Conservation (phyloP, 192 early-diverging fungal species). For the Phycomyces blakesleeanus region DNA sequence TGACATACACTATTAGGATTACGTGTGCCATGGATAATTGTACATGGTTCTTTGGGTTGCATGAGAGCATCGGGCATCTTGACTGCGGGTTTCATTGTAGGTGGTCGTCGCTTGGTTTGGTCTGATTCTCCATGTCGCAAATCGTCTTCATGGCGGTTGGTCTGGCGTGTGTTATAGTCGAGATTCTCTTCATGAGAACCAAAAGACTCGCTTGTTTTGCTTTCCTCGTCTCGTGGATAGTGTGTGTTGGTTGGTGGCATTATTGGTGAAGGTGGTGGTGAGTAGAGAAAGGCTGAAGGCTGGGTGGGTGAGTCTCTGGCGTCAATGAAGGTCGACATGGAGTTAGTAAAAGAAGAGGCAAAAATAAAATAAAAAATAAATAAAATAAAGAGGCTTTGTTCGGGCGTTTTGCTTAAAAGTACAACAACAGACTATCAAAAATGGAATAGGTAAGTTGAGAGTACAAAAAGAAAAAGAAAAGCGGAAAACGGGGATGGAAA, state of each 20-base stretch:
- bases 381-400: neutral
- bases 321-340: constrained; percentile 7
- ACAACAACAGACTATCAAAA: no score
- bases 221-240: neutral
- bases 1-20: neutral
- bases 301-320: neutral
- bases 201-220: neutral
- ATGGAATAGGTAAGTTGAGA: no score
- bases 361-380: neutral
- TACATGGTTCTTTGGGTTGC: neutral
- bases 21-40: constrained; percentile 1
- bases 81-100: neutral
- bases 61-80: neutral
- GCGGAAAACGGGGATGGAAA: no score
- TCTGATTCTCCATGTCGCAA: neutral
- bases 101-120: neutral
- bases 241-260: neutral
- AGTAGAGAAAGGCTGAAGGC: neutral
- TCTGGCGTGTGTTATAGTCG: neutral
- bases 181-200: neutral
- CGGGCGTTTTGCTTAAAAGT: no score
- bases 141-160: neutral
- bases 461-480: no score
- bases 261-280: constrained; percentile 1
- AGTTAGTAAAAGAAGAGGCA: neutral